A percentile compares a stretch with the other conserved stretches of the same genome.
Conservation (phyloP, 208 protist genomes). For the Wallacemonas sp. region DNA sequence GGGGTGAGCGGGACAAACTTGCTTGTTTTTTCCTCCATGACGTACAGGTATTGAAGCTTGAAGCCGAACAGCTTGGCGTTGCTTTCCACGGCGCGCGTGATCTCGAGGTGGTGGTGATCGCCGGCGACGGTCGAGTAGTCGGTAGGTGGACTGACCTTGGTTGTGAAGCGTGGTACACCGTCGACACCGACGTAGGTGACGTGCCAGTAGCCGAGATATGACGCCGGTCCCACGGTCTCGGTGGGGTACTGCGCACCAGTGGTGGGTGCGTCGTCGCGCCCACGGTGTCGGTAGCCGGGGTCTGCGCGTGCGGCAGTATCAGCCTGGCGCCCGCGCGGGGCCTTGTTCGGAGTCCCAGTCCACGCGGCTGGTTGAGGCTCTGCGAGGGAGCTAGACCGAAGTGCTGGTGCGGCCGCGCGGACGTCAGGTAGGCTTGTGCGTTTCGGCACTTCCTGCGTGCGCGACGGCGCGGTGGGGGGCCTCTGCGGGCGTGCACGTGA, state of each 20-base stretch:
- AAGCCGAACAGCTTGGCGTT: constrained; percentile 8
- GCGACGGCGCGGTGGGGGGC: constrained; percentile 1
- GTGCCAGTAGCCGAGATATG: constrained; percentile 18
- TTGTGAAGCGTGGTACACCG: constrained; percentile 4
- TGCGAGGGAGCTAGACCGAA: background rate
- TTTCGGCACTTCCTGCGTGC: background rate
- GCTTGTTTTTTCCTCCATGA: background rate
- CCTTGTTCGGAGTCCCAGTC: too few species aligned
- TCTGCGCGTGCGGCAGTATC: too few species aligned
- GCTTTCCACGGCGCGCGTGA: background rate
- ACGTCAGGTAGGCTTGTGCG: background rate
- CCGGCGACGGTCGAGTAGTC: background rate
- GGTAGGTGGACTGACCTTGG: constrained; percentile 11
- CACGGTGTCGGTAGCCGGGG: too few species aligned
- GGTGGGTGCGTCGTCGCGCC: too few species aligned
- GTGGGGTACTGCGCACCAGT: too few species aligned
- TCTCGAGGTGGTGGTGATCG: constrained; percentile 5
- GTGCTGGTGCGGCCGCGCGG: background rate
- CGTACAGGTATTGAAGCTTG: constrained; percentile 8
- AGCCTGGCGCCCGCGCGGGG: too few species aligned
- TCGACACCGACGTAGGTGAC: constrained; percentile 4
- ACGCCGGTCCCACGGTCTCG: constrained; percentile 4
- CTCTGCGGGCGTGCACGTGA: background rate
- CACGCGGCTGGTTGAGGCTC: background rate
- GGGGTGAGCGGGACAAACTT: constrained; percentile 4